Percentiles rank a stretch among this genome's conserved stretches.
phyloP scores from a whole-genome alignment of 768 basidiomycete species.

The Suillus bovinus region DNA sequence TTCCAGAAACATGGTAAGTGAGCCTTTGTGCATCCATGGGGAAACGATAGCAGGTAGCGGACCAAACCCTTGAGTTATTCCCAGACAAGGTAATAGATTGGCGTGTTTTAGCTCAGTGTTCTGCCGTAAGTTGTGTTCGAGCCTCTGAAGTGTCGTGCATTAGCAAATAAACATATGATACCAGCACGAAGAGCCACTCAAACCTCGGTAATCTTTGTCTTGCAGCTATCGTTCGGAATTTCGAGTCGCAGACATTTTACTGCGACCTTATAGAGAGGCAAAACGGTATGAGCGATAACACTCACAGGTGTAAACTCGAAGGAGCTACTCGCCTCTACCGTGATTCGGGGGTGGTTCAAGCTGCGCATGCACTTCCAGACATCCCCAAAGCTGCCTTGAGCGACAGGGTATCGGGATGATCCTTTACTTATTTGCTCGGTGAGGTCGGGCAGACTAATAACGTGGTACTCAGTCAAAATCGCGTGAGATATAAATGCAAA shows the following conservation, averaged over 20 bases:
- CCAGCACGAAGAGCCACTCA: neutral
- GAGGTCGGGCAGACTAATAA: neutral
- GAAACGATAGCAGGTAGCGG: slow-evolving; percentile 22
- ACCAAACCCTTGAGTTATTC: slow-evolving; percentile 31
- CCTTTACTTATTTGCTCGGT: slow-evolving; percentile 2
- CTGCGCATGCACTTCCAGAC: slow-evolving; percentile 27
- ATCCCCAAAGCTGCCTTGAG: slow-evolving; percentile 23
- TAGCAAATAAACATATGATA: neutral
- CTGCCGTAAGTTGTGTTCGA: slow-evolving; percentile 33
- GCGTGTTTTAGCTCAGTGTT: slow-evolving; percentile 18
- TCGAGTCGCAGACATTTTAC: slow-evolving; percentile 1
- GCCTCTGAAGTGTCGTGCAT: slow-evolving; percentile 1
- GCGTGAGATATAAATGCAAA: neutral
- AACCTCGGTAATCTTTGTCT: neutral
- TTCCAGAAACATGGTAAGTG: slow-evolving; percentile 14
- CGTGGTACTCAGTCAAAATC: neutral
- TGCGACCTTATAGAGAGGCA: neutral
- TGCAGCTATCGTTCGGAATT: neutral
- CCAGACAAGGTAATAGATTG: slow-evolving; percentile 38
- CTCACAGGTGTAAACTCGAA: slow-evolving; percentile 15
- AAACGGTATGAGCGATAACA: neutral
- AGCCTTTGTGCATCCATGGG: slow-evolving; percentile 21
- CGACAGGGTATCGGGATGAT: neutral
- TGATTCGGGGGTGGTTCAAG: neutral
- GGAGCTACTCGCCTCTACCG: neutral